These are phyloP conservation scores for Galeopsis tetrahit DNA, from an alignment of 257 asterid species.

Conservation along the genomic window DNA sequence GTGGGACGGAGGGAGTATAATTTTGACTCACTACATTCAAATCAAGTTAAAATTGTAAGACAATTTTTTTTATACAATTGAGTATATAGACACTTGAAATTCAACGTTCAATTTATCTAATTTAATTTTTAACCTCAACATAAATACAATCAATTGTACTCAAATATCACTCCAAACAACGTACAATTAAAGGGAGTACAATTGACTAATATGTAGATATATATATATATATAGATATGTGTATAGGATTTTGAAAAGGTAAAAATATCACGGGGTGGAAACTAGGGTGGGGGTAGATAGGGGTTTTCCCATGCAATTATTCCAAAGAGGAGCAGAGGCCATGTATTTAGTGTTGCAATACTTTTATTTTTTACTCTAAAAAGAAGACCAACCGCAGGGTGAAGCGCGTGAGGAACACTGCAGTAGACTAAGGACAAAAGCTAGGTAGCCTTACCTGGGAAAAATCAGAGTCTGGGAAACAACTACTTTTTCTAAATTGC, in stretches of 20 bases:
- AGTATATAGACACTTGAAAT: too few species aligned
- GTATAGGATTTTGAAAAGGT: not conserved
- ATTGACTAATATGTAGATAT: not conserved
- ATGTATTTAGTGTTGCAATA: constrained; percentile 52
- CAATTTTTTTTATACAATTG: too few species aligned
- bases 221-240: not conserved
- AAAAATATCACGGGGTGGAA: constrained; percentile 16
- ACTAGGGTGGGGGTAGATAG: not conserved
- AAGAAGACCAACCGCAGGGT: constrained; percentile 22
- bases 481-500: not conserved
- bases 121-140: too few species aligned
- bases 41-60: too few species aligned
- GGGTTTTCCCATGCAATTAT: constrained; percentile 44
- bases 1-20: too few species aligned
- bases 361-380: constrained; percentile 44
- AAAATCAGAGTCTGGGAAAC: not conserved
- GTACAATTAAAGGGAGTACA: too few species aligned
- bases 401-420: not conserved
- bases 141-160: too few species aligned
- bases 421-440: not conserved
- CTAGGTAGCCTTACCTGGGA: constrained; percentile 40
- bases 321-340: constrained; percentile 60
- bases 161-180: too few species aligned
- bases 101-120: too few species aligned
- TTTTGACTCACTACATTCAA: too few species aligned